phyloP scores from a whole-genome alignment of 129 eudicot genomes.

The Flaveria robusta region DNA sequence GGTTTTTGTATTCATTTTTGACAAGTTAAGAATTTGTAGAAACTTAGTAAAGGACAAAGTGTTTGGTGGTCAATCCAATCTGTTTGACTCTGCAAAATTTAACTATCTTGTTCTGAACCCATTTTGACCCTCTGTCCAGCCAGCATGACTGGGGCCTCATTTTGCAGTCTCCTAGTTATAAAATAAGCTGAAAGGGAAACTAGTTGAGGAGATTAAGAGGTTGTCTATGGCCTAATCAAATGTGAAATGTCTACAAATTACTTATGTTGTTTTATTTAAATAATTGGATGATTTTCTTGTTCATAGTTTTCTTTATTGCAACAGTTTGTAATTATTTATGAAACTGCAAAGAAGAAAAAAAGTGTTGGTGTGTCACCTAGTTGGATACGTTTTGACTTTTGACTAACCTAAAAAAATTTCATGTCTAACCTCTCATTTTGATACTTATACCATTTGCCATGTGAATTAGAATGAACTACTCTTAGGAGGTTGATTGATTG shows the following conservation, averaged over 20 bases:
- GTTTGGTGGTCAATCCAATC: background rate
- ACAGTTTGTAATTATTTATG: background rate
- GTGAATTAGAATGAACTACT: background rate
- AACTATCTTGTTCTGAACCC: background rate
- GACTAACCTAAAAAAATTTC: background rate
- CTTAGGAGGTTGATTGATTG: conserved; percentile 3
- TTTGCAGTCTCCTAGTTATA: background rate
- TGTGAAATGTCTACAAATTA: background rate
- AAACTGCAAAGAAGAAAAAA: background rate
- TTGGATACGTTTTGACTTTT: background rate
- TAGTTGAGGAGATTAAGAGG: background rate
- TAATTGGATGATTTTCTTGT: background rate
- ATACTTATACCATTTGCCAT: background rate
- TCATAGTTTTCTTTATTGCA: background rate
- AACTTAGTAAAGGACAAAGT: background rate
- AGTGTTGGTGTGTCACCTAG: background rate
- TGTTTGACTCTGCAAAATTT: background rate
- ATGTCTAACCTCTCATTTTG: background rate
- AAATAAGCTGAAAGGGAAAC: background rate
- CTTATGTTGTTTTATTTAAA: background rate
- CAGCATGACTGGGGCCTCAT: background rate
- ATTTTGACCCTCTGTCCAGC: background rate
- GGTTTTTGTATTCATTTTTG: background rate
- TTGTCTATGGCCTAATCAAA: background rate
- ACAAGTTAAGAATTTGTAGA: background rate